Percentiles rank a stretch among this genome's conserved stretches.
Conservation (phyloP, 2,329 filamentous ascomycete genomes). For the Bipolaris victoriae region DNA sequence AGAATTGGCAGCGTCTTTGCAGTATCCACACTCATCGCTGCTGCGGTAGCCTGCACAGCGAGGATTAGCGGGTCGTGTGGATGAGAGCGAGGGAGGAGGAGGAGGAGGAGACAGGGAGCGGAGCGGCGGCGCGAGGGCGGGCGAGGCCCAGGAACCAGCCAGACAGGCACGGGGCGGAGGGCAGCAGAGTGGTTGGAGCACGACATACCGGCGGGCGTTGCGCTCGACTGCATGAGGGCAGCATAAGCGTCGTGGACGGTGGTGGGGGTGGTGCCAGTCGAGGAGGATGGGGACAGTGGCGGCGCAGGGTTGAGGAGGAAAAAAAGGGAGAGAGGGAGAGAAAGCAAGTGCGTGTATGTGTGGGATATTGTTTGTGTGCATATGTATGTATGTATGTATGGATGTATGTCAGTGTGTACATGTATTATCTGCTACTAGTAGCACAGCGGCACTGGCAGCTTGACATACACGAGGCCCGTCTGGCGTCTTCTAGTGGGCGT, state of each 20-base stretch:
- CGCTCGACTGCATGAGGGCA: conserved; percentile 51
- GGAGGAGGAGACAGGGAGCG: conserved; percentile 9
- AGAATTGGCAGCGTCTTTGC: conserved; percentile 56
- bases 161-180: conserved; percentile 46
- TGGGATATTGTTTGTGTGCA: conserved; percentile 20
- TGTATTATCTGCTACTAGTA: not conserved
- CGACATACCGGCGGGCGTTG: conserved; percentile 51
- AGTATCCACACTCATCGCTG: conserved; percentile 58
- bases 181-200: conserved; percentile 48
- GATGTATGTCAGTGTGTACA: too few species aligned
- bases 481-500: conserved; percentile 40
- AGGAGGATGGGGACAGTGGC: conserved; percentile 8
- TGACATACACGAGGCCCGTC: conserved; percentile 35
- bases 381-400: too few species aligned
- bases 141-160: conserved; percentile 39
- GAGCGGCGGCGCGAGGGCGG: conserved; percentile 7
- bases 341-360: conserved; percentile 8
- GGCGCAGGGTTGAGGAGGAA: conserved; percentile 9
- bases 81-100: not conserved
- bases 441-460: not conserved
- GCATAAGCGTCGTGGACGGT: conserved; percentile 48
- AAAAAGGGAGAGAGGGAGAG: not conserved
- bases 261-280: conserved; percentile 38
- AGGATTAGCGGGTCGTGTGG: conserved; percentile 28
- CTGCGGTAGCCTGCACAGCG: conserved; percentile 52